Evolutionary conservation across 2,329 filamentous ascomycete genomes (phyloP).

Genomic region (Hypoxylon sp.): DNA sequence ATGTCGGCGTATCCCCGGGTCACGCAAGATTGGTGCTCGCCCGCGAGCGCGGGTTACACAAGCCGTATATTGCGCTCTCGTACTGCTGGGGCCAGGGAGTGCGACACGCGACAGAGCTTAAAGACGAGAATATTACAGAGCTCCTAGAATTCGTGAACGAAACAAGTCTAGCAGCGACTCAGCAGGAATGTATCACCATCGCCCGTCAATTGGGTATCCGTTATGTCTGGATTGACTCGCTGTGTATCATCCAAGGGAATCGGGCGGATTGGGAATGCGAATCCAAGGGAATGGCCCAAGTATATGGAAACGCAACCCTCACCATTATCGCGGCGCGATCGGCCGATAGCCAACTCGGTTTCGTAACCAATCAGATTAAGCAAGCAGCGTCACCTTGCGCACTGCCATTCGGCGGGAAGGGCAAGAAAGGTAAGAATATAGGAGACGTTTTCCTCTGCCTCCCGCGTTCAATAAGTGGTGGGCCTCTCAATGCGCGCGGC

Average conservation of each 20-base stretch:
- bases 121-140: conserved; percentile 25
- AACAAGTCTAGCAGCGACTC: conserved; percentile 31
- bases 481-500: conserved; percentile 35
- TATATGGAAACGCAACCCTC: conserved; percentile 39
- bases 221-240: conserved; percentile 43
- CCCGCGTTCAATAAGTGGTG: conserved; percentile 8
- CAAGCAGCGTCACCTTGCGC: conserved; percentile 25
- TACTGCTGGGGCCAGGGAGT: conserved; percentile 46
- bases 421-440: conserved; percentile 12
- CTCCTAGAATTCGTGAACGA: conserved; percentile 40
- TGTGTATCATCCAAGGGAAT: conserved; percentile 43
- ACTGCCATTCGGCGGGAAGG: conserved; percentile 26
- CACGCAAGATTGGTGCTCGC: conserved; percentile 29
- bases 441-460: conserved; percentile 34
- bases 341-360: conserved; percentile 36
- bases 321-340: conserved; percentile 42
- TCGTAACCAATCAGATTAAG: conserved; percentile 29
- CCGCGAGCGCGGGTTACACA: conserved; percentile 5
- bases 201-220: conserved; percentile 40
- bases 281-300: conserved; percentile 36
- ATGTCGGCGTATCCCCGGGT: conserved; percentile 24
- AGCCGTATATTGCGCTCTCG: conserved; percentile 46
- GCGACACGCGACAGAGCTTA: conserved; percentile 22
- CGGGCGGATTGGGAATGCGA: conserved; percentile 35
- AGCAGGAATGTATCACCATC: conserved; percentile 36